Evolutionary conservation across 1,284 basidiomycete species (phyloP).

Genomic region (Mycena citricolor): DNA sequence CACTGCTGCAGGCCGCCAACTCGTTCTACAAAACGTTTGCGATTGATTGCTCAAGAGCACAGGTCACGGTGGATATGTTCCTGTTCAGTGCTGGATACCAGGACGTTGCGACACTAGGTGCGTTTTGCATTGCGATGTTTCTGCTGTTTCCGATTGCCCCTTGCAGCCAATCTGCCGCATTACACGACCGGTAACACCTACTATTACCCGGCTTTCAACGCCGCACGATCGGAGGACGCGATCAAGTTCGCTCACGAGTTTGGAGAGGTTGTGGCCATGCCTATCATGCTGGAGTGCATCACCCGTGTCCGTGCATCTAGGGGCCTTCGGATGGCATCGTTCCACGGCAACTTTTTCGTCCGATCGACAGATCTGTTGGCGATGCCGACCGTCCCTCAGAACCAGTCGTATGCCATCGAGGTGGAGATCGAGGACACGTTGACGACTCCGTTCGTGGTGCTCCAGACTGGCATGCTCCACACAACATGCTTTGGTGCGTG

Average conservation of each 20-base stretch:
- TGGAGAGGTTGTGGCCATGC: slow-evolving; percentile 88
- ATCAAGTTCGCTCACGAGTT: slow-evolving; percentile 99
- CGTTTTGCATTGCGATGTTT: slow-evolving; percentile 19
- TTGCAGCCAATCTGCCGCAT: slow-evolving; percentile 83
- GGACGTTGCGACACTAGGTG: slow-evolving; percentile 91
- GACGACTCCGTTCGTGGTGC: slow-evolving; percentile 88
- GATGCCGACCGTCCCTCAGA: slow-evolving; percentile 94
- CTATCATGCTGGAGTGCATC: slow-evolving; percentile 96
- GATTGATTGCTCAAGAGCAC: slow-evolving; percentile 96
- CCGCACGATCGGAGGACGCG: slow-evolving; percentile 90
- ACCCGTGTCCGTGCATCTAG: slow-evolving; percentile 96
- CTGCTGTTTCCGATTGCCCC: slow-evolving; percentile 1
- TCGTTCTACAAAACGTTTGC: slow-evolving; percentile 99
- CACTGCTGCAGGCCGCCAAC: slow-evolving; percentile 83
- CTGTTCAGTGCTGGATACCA: slow-evolving; percentile 92
- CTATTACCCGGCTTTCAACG: slow-evolving; percentile 98
- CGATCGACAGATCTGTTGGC: slow-evolving; percentile 96
- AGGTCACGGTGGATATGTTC: slow-evolving; percentile 99
- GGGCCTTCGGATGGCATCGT: slow-evolving; percentile 87
- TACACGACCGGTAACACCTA: slow-evolving; percentile 99
- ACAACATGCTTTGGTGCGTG: slow-evolving; percentile 90
- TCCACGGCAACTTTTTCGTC: slow-evolving; percentile 99
- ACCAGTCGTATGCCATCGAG: slow-evolving; percentile 97
- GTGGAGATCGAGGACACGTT: slow-evolving; percentile 97
- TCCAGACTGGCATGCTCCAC: slow-evolving; percentile 96